phyloP scores from a whole-genome alignment of 345 rosid species.

The Erucastrum elatum region DNA sequence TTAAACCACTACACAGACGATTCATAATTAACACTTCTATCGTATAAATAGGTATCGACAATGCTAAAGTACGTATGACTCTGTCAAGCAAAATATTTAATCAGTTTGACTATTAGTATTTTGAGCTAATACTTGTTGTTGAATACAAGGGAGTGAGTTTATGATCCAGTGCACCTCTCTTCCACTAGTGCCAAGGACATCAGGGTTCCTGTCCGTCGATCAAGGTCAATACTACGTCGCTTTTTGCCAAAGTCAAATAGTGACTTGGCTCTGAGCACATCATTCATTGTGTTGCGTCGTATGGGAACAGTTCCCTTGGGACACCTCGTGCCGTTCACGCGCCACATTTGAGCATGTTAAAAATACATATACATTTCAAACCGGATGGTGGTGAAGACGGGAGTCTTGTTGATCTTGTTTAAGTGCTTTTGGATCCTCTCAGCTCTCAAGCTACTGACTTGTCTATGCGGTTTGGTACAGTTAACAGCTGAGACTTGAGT shows the following conservation, averaged over 20 bases:
- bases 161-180: conserved; percentile 58
- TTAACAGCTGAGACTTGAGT: conserved; percentile 45
- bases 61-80: background rate
- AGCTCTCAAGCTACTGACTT: conserved; percentile 75
- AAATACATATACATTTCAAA: background rate
- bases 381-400: conserved; percentile 64
- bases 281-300: conserved; percentile 72
- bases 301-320: conserved; percentile 89
- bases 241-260: conserved; percentile 83
- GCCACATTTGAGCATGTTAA: conserved; percentile 56
- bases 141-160: background rate
- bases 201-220: conserved; percentile 65
- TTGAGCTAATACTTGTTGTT: background rate
- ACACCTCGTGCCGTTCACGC: conserved; percentile 76
- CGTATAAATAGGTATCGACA: background rate
- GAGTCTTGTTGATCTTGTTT: conserved; percentile 79
- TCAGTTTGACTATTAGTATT: background rate
- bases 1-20: conserved; percentile 24
- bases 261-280: conserved; percentile 90
- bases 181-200: conserved; percentile 71
- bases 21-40: background rate
- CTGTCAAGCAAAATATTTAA: background rate
- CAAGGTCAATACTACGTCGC: conserved; percentile 20
- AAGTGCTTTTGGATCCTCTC: conserved; percentile 77
- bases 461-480: conserved; percentile 49